Percentiles rank a stretch among this genome's conserved stretches.
Conservation (phyloP, 2,329 filamentous ascomycete species). For the Colletotrichum sp. region DNA sequence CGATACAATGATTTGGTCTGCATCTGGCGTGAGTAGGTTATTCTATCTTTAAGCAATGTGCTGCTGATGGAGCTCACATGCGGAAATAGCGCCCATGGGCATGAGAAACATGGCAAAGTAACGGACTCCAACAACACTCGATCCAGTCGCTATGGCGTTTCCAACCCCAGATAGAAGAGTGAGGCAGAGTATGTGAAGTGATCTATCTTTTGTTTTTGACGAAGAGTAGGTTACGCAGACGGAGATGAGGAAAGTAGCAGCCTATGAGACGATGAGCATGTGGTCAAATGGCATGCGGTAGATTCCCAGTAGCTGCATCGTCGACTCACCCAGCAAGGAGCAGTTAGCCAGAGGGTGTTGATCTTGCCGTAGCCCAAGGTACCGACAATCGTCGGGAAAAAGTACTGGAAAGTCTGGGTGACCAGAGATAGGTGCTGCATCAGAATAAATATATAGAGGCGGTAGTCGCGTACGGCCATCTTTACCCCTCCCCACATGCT, state of each 20-base stretch:
- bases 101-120: conserved; percentile 70
- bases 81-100: conserved; percentile 57
- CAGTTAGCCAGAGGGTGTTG: conserved; percentile 61
- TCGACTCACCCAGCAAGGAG: conserved; percentile 55
- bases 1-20: conserved; percentile 65
- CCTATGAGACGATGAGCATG: conserved; percentile 27
- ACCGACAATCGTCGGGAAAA: conserved; percentile 68
- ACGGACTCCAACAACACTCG: conserved; percentile 52
- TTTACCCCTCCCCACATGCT: conserved; percentile 49
- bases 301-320: not conserved
- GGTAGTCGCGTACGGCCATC: conserved; percentile 51
- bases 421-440: conserved; percentile 58
- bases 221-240: conserved; percentile 60
- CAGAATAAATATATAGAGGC: conserved; percentile 58
- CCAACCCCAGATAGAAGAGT: conserved; percentile 57
- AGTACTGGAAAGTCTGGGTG: conserved; percentile 65
- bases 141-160: conserved; percentile 59
- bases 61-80: conserved; percentile 34
- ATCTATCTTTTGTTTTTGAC: conserved; percentile 58
- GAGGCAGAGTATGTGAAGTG: conserved; percentile 58
- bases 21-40: not conserved
- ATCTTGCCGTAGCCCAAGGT: conserved; percentile 63
- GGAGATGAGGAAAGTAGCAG: conserved; percentile 57
- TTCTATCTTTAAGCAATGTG: not conserved
- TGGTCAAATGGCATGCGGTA: not conserved